Conservation (phyloP, 2,329 filamentous ascomycete species). For the Myriosclerotinia scirpicola region DNA sequence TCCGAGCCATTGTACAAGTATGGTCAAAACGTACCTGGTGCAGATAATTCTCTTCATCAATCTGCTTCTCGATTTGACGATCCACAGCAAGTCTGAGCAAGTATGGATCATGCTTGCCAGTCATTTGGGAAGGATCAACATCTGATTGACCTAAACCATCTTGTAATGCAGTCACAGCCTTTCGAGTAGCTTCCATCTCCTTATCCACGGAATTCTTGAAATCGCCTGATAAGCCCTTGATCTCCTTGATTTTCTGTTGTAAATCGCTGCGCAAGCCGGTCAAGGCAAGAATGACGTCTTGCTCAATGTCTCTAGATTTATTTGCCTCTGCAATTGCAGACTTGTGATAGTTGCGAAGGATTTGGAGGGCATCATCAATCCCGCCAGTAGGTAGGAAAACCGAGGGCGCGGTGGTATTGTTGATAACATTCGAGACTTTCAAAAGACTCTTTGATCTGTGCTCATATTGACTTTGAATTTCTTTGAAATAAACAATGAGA, state of each 20-base stretch:
- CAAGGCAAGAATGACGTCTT: constrained; percentile 85
- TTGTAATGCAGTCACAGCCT: constrained; percentile 75
- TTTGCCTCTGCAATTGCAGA: constrained; percentile 75
- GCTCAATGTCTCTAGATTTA: constrained; percentile 87
- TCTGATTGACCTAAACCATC: constrained; percentile 80
- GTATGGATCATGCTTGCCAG: constrained; percentile 89
- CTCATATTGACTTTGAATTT: constrained; percentile 88
- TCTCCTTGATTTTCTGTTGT: constrained; percentile 96
- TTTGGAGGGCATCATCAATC: constrained; percentile 81
- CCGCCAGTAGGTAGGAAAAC: constrained; percentile 78
- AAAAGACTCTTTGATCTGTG: constrained; percentile 76
- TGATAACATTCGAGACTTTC: constrained; percentile 81
- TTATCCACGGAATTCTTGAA: constrained; percentile 97
- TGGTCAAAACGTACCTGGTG: constrained; percentile 66
- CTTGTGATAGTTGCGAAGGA: constrained; percentile 80
- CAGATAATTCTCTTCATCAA: constrained; percentile 96
- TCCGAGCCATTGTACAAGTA: constrained; percentile 20
- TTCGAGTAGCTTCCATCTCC: constrained; percentile 83
- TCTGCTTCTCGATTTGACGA: constrained; percentile 84
- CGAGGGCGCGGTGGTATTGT: constrained; percentile 72
- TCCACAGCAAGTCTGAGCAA: constrained; percentile 84
- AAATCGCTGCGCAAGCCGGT: constrained; percentile 84
- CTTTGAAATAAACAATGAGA: constrained; percentile 88
- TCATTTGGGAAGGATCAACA: constrained; percentile 69
- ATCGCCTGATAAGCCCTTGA: constrained; percentile 87